Percentiles rank a stretch among this genome's conserved stretches.
phyloP scores from a whole-genome alignment of 768 basidiomycete species.

The Suillus cothurnatus region DNA sequence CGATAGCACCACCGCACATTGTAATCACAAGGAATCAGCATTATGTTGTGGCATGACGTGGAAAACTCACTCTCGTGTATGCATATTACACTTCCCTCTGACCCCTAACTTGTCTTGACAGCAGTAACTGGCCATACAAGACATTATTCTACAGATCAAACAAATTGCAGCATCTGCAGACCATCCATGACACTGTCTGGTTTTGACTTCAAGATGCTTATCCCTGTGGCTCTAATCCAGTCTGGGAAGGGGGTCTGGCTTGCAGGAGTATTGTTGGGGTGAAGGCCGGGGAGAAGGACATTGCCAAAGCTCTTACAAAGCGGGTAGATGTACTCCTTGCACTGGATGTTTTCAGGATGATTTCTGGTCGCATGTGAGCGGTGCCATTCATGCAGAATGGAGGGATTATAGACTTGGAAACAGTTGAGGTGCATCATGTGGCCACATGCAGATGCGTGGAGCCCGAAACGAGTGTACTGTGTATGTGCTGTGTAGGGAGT shows the following conservation, averaged over 20 bases:
- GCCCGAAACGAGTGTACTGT: slow-evolving; percentile 79
- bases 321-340: slow-evolving; percentile 95
- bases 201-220: slow-evolving; percentile 84
- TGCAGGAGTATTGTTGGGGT: slow-evolving; percentile 43
- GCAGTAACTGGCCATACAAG: slow-evolving; percentile 92
- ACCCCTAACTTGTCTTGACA: slow-evolving; percentile 58
- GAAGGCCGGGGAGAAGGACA: slow-evolving; percentile 82
- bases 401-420: slow-evolving; percentile 86
- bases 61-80: slow-evolving; percentile 83
- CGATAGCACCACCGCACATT: slow-evolving; percentile 89
- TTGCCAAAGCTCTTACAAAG: slow-evolving; percentile 97
- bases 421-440: slow-evolving; percentile 98
- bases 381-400: slow-evolving; percentile 86
- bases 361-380: slow-evolving; percentile 87
- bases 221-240: slow-evolving; percentile 89
- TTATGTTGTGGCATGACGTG: slow-evolving; percentile 5
- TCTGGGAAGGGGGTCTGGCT: slow-evolving; percentile 74
- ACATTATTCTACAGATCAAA: slow-evolving; percentile 82
- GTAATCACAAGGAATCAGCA: slow-evolving; percentile 7
- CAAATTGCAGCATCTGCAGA: slow-evolving; percentile 88
- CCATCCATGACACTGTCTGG: slow-evolving; percentile 73
- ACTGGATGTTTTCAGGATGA: slow-evolving; percentile 92
- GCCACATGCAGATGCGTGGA: slow-evolving; percentile 86
- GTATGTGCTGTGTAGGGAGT: slow-evolving; percentile 64
- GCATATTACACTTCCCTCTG: slow-evolving; percentile 93